These are phyloP conservation scores for Metschnikowia koreensis DNA, from an alignment of 805 yeast genomes.

Conservation along the genomic window DNA sequence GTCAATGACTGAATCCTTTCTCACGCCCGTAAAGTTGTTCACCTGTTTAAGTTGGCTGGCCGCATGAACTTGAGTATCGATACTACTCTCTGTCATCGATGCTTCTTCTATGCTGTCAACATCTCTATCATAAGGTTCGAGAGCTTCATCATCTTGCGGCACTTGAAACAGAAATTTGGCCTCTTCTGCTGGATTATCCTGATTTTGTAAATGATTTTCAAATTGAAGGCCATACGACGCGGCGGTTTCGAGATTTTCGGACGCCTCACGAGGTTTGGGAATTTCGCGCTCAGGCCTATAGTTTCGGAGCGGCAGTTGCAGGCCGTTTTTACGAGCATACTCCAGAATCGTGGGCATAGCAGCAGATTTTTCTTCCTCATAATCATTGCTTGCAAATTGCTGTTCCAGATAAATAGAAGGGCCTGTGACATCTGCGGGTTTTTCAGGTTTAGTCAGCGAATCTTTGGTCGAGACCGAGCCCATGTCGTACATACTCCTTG, in stretches of 20 bases:
- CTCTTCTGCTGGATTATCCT: conserved; percentile 1
- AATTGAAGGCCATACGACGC: conserved; percentile 28
- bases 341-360: conserved; percentile 21
- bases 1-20: conserved; percentile 23
- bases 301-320: conserved; percentile 25
- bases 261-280: conserved; percentile 17
- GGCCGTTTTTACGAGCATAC: conserved; percentile 21
- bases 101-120: conserved; percentile 8
- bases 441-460: background rate
- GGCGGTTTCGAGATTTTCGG: conserved; percentile 27
- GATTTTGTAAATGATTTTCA: conserved; percentile 20
- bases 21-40: background rate
- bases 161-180: conserved; percentile 10
- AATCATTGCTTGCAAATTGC: too few relatives aligned
- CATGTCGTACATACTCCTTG: conserved; percentile 1
- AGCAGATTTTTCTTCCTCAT: too few relatives aligned
- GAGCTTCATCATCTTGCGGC: conserved; percentile 7
- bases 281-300: conserved; percentile 14
- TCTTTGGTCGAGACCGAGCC: conserved; percentile 3
- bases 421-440: background rate
- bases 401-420: background rate
- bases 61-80: conserved; percentile 1
- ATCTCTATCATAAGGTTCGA: background rate
- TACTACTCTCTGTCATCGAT: conserved; percentile 6
- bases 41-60: background rate